phyloP scores from a whole-genome alignment of 495 filamentous ascomycete species.

The Pseudevernia furfuracea region DNA sequence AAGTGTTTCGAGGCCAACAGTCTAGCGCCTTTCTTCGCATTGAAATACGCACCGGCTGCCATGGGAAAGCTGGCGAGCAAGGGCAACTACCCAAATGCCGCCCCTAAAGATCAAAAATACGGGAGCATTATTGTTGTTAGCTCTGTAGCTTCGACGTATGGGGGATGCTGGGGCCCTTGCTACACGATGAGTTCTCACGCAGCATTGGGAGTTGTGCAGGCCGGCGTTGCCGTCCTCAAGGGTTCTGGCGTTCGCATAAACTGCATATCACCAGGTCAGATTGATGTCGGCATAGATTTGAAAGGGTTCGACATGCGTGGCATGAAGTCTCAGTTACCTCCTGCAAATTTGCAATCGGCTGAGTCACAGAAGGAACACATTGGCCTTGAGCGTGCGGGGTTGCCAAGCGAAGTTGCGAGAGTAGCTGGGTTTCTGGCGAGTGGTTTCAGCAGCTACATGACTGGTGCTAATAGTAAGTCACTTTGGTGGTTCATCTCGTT shows the following conservation, averaged over 20 bases:
- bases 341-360: conserved; percentile 45
- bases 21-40: conserved; percentile 53
- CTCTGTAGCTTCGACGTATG: conserved; percentile 49
- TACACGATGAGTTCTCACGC: conserved; percentile 54
- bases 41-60: conserved; percentile 55
- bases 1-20: conserved; percentile 51
- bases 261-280: conserved; percentile 50
- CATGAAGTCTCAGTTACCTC: conserved; percentile 48
- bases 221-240: conserved; percentile 51
- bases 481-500: not conserved
- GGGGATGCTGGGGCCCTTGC: conserved; percentile 50
- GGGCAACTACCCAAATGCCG: conserved; percentile 51
- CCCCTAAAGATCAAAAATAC: conserved; percentile 47
- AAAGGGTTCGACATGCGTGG: conserved; percentile 47
- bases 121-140: conserved; percentile 53
- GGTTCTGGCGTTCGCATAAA: conserved; percentile 53
- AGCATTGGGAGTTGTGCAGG: conserved; percentile 49
- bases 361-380: conserved; percentile 39
- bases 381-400: conserved; percentile 42
- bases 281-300: conserved; percentile 51
- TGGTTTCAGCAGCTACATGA: conserved; percentile 51
- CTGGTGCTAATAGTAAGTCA: conserved; percentile 36
- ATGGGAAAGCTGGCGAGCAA: conserved; percentile 49
- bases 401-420: conserved; percentile 48
- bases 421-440: conserved; percentile 52